Evolutionary conservation across 2,329 filamentous ascomycete species (phyloP), one percentile per base, ranked within the genome.

Genomic region (Aspergillus felis): DNA sequence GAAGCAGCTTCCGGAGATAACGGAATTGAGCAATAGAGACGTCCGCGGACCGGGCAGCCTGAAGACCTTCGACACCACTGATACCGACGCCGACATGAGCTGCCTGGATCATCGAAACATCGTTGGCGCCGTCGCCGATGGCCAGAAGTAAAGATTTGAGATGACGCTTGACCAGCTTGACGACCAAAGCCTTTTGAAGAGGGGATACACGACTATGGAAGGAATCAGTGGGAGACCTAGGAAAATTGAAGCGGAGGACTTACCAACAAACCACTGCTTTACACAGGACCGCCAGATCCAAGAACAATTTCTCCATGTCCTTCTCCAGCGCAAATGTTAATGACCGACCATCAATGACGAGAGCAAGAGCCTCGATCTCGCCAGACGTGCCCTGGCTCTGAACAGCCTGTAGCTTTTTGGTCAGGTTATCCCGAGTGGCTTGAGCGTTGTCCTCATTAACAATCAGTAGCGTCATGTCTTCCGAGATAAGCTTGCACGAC

Each of bases 41-140:
- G 77, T 99, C 94, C 57, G 94, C 94, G 68, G 92, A 96, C 69
- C 94, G 87, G 50, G 94, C 94, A 50, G 94, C 94, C 77, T 99
- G 94, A 0, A 99, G 85, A 82, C 94, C 94, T 82, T 99, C 94
- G 63, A 96, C 85, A 76, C 94, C 94, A 70, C 92, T 96, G 74
- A 99, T 99, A 76, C 94, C 94, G 48, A 99, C 91, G 63, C 94
- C 94, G 63, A 99, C 96, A 72, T 99, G 94, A 12, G 94, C 94
- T 10, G 94, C 94, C 79, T 99, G 94, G 55, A 99, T 99, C 94
- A 99, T 99, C 20, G 93, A 97, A n/a, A 99, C 94, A 70, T 99
- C 94, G 76, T 99, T 99, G 50, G 94, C 94, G 63, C 94, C 94
- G 68, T 99, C 94, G 65, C 94, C 94, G 72, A 99, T 97, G 53